Conservation (phyloP, 75 land plant species). For the Pinus taeda region DNA sequence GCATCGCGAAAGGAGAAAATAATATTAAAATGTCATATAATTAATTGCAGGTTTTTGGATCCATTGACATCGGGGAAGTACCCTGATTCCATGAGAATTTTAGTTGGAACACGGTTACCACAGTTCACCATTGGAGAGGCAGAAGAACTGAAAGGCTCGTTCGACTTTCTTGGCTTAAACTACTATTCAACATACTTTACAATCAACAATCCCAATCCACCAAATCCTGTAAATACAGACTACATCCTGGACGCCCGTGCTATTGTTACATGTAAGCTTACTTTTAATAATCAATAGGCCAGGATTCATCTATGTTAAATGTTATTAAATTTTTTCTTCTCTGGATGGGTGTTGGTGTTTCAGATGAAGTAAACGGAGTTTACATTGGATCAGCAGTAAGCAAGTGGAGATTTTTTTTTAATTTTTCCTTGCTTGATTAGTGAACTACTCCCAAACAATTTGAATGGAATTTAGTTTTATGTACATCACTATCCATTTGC, state of each 20-base stretch:
- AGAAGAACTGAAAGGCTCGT: conserved; percentile 26
- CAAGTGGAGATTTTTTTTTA: no score
- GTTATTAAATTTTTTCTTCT: not conserved
- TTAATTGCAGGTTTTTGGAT: conserved; percentile 44
- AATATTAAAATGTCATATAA: no score
- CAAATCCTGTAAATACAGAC: not conserved
- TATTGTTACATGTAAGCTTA: conserved; percentile 17
- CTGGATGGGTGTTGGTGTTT: not conserved
- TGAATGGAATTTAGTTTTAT: no score
- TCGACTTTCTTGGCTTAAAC: conserved; percentile 44
- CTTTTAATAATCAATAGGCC: conserved; percentile 11
- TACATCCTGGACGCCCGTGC: not conserved
- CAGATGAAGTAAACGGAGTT: conserved; percentile 28
- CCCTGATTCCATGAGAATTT: conserved; percentile 39
- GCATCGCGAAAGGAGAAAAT: no score
- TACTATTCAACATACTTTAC: conserved; percentile 29
- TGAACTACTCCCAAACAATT: no score
- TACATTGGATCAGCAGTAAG: conserved; percentile 46
- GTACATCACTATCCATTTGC: conserved; percentile 2
- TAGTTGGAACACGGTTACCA: conserved; percentile 53
- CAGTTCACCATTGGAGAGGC: conserved; percentile 43
- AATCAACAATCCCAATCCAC: not conserved
- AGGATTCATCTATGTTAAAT: not conserved
- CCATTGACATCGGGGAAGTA: conserved; percentile 43
- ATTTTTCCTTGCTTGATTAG: conserved; percentile 1